These are phyloP conservation scores for Phaeosphaeria sp. DNA, from an alignment of 2,329 filamentous ascomycete genomes.

Conservation along the genomic window DNA sequence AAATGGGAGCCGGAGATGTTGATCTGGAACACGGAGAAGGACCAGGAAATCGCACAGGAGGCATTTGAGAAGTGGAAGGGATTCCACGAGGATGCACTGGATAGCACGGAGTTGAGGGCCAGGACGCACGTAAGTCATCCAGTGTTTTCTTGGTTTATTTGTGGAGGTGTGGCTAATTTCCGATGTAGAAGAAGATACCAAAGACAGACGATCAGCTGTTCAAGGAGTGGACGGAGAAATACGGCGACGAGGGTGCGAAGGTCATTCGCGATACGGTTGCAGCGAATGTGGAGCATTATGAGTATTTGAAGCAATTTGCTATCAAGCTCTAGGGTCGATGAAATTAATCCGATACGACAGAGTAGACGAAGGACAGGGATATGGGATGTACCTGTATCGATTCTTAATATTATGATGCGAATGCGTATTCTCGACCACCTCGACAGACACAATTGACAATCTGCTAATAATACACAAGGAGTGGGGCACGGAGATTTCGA, in stretches of 20 bases:
- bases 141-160: neutral
- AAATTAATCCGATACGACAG: too few relatives aligned
- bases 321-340: slow-evolving; percentile 60
- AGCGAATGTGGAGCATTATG: slow-evolving; percentile 75
- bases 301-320: slow-evolving; percentile 81
- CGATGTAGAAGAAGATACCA: slow-evolving; percentile 62
- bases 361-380: too few relatives aligned
- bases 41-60: slow-evolving; percentile 70
- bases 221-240: slow-evolving; percentile 75
- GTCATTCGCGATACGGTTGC: slow-evolving; percentile 74
- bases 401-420: too few relatives aligned
- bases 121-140: slow-evolving; percentile 62
- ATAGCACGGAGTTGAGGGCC: slow-evolving; percentile 77
- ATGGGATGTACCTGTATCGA: too few relatives aligned
- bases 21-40: slow-evolving; percentile 78
- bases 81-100: slow-evolving; percentile 93
- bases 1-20: slow-evolving; percentile 81
- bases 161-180: slow-evolving; percentile 6
- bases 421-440: too few relatives aligned
- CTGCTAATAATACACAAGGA: too few relatives aligned
- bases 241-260: slow-evolving; percentile 72
- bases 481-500: too few relatives aligned
- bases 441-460: too few relatives aligned
- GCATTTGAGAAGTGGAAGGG: slow-evolving; percentile 97
- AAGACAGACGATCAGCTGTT: slow-evolving; percentile 72